Evolutionary conservation across 2,329 filamentous ascomycete species (phyloP), one percentile per base, ranked within the genome.

Genomic region (Taxawa tesnikishii): DNA sequence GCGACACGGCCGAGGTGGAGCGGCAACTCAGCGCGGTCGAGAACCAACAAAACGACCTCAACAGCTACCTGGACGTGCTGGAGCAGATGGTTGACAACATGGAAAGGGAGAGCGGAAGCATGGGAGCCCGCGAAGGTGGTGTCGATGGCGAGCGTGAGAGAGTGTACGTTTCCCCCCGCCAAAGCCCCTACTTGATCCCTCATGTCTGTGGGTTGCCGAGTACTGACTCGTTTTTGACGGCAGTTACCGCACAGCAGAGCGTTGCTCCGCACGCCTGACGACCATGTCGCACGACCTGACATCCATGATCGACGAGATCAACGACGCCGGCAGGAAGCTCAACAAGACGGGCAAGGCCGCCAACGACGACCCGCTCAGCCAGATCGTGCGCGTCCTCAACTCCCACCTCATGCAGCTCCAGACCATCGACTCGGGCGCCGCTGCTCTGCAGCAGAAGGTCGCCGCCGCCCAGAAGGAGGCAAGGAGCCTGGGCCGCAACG

Each of bases 221-320:
- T 31, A 12, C 12, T 18, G 16, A 15, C 9, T 13, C n/a, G n/a
- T n/a, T n/a, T n/a, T 16, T 38, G 15, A 37, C 10, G 10, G 33
- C 43, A 73, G 69, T 18, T 77, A 96, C 64, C 92, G 94, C 68
- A 66, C 92, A 32, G 90, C 90, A 2, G 90, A 98, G 67, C 90
- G 84, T 57, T 70, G 94, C 42, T 84, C 84, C 8, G 83, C 93
- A 51, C 76, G 83, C 43, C 67, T 98, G 42, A 87, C 93, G 36
- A 85, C 93, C 46, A 92, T 96, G 75, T 85, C 84, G 50, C 83
- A 84, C 53, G 85, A 94, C 52, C 67, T 98, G 41, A 77, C 75
- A 29, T 88, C 84, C 60, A 96, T 98, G 85, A 93, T 98, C 46
- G 87, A 93, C 53, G 90, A 96, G 59, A 93, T 98, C 53, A 98